A percentile compares a stretch with the other conserved stretches of the same genome.
These are phyloP conservation scores for Cordyceps pruinosa DNA, from an alignment of 2,329 filamentous ascomycete genomes.

Conservation along the genomic window DNA sequence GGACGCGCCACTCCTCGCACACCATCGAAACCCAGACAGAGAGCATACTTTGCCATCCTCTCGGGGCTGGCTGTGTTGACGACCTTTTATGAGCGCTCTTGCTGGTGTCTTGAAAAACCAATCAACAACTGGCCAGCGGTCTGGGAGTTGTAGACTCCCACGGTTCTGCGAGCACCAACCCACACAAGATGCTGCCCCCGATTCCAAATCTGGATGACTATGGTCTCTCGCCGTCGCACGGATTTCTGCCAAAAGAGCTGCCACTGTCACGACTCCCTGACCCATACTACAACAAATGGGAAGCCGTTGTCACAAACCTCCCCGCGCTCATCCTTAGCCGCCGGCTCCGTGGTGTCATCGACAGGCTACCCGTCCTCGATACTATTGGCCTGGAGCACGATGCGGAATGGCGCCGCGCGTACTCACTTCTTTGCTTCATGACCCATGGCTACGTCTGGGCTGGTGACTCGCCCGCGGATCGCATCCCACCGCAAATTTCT, in stretches of 20 bases:
- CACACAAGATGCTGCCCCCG: constrained; percentile 48
- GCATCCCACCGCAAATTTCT: constrained; percentile 73
- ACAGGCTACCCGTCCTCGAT: constrained; percentile 75
- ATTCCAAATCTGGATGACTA: constrained; percentile 66
- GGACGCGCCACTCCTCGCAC: too few relatives aligned
- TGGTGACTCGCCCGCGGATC: constrained; percentile 72
- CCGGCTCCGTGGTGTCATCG: constrained; percentile 71
- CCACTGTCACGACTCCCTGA: constrained; percentile 78
- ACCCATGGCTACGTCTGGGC: constrained; percentile 96
- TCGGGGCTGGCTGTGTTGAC: neutral
- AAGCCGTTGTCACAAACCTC: constrained; percentile 75
- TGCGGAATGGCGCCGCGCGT: constrained; percentile 88
- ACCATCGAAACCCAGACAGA: neutral
- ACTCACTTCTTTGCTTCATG: constrained; percentile 84
- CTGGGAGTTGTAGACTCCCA: neutral
- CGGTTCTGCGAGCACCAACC: neutral
- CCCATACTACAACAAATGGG: constrained; percentile 93
- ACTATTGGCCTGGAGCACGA: constrained; percentile 75
- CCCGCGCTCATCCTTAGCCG: constrained; percentile 82
- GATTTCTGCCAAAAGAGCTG: constrained; percentile 78
- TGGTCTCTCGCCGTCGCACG: constrained; percentile 68
- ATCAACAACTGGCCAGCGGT: neutral
- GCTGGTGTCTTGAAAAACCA: neutral
- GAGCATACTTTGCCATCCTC: too few relatives aligned
- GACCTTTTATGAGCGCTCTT: neutral